phyloP scores from a whole-genome alignment of 2,329 filamentous ascomycete species.

The Trichoderma sp. region DNA sequence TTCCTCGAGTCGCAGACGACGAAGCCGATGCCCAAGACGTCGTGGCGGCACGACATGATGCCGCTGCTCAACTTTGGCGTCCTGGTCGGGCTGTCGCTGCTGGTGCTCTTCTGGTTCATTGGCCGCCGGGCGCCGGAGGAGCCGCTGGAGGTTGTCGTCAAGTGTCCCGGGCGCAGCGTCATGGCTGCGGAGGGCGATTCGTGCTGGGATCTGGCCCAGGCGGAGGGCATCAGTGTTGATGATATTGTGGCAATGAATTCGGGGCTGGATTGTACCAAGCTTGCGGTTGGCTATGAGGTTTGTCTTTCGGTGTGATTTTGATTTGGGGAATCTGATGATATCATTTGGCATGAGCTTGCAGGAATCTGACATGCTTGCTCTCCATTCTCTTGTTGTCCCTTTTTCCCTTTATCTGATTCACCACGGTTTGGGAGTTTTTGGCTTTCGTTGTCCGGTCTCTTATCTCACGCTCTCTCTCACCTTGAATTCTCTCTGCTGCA shows the following conservation, averaged over 20 bases:
- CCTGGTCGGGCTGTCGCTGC: constrained; percentile 49
- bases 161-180: constrained; percentile 38
- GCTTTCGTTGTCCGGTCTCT: background rate
- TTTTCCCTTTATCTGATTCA: background rate
- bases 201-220: constrained; percentile 52
- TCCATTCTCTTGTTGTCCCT: background rate
- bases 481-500: background rate
- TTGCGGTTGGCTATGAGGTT: constrained; percentile 42
- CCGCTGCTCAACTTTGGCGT: constrained; percentile 59
- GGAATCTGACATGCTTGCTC: background rate
- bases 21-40: constrained; percentile 31
- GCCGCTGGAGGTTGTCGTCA: constrained; percentile 15
- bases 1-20: constrained; percentile 30
- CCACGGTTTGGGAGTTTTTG: background rate
- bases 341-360: background rate
- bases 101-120: constrained; percentile 50
- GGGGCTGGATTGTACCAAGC: constrained; percentile 45
- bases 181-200: constrained; percentile 47
- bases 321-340: background rate
- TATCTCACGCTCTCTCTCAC: background rate
- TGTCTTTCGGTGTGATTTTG: constrained; percentile 40
- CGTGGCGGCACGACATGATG: constrained; percentile 52
- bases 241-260: constrained; percentile 45
- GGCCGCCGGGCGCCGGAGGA: constrained; percentile 29
- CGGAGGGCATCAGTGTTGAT: constrained; percentile 42